Evolutionary conservation across 768 basidiomycete genomes (phyloP).

Genomic region (Phaeotremella fagi): DNA sequence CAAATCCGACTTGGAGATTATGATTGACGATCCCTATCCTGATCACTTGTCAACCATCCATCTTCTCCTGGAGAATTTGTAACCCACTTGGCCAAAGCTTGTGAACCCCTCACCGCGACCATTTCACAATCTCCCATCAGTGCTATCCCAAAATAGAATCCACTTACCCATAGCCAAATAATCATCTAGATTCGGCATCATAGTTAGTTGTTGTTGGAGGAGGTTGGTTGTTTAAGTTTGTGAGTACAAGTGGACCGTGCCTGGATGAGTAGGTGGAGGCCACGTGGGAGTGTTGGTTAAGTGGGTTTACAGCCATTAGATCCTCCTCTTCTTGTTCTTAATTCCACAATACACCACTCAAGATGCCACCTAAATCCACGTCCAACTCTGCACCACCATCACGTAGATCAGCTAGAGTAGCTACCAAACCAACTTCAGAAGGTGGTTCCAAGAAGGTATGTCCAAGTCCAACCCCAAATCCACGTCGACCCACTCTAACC

Average conservation of each 20-base stretch:
- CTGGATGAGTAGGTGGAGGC: too few relatives aligned
- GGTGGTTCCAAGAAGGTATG: background rate
- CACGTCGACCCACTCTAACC: background rate
- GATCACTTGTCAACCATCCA: background rate
- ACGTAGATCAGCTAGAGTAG: background rate
- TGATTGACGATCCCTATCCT: constrained; percentile 80
- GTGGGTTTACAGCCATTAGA: too few relatives aligned
- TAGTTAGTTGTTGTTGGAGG: too few relatives aligned
- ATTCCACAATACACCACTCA: too few relatives aligned
- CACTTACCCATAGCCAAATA: background rate
- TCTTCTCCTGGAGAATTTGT: too few relatives aligned
- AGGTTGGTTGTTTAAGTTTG: too few relatives aligned
- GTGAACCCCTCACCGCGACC: constrained; percentile 3
- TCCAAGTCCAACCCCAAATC: background rate
- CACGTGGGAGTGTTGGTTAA: too few relatives aligned
- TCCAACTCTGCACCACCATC: background rate
- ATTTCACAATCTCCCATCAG: constrained; percentile 36
- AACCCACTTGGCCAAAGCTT: background rate
- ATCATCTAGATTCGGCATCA: background rate
- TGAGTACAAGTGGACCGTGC: too few relatives aligned
- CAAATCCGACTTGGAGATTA: constrained; percentile 66
- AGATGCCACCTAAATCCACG: background rate
- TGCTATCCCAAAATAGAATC: background rate
- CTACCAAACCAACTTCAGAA: background rate
- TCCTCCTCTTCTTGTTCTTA: too few relatives aligned